Evolutionary conservation across 805 yeast species (phyloP).

Genomic region (Candida ipomoeae): DNA sequence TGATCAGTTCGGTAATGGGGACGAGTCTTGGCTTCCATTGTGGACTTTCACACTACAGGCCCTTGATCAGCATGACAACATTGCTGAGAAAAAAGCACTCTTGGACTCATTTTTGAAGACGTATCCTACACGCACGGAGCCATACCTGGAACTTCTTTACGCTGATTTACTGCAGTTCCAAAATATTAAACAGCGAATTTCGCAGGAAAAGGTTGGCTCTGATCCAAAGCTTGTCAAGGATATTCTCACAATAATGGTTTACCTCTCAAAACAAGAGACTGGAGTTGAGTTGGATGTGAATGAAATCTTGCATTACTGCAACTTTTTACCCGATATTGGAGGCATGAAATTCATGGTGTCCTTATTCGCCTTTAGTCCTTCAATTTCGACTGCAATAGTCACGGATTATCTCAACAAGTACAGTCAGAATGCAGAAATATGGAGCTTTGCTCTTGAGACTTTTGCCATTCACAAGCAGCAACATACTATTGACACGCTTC

Average conservation of each 20-base stretch:
- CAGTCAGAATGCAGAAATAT: neutral
- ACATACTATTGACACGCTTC: neutral
- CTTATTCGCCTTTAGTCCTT: neutral
- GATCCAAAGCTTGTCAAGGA: neutral
- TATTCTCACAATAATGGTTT: neutral
- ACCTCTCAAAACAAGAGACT: neutral
- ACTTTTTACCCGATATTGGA: neutral
- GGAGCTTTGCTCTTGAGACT: neutral
- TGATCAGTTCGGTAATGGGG: constrained; percentile 1
- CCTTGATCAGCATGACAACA: neutral
- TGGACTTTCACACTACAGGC: constrained; percentile 4
- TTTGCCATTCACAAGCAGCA: neutral
- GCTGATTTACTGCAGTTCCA: neutral
- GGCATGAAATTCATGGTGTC: neutral
- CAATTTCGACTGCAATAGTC: neutral
- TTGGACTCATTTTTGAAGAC: neutral
- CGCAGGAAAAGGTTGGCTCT: neutral
- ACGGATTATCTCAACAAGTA: neutral
- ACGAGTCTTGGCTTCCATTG: constrained; percentile 9
- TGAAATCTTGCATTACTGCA: neutral
- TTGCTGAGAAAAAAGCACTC: neutral
- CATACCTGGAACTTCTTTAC: neutral
- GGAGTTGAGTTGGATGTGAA: neutral
- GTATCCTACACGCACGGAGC: neutral
- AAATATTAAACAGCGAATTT: neutral